A percentile compares a stretch with the other conserved stretches of the same genome.
Conservation (phyloP, 345 rosid species). For the Eucalyptus cloeziana region DNA sequence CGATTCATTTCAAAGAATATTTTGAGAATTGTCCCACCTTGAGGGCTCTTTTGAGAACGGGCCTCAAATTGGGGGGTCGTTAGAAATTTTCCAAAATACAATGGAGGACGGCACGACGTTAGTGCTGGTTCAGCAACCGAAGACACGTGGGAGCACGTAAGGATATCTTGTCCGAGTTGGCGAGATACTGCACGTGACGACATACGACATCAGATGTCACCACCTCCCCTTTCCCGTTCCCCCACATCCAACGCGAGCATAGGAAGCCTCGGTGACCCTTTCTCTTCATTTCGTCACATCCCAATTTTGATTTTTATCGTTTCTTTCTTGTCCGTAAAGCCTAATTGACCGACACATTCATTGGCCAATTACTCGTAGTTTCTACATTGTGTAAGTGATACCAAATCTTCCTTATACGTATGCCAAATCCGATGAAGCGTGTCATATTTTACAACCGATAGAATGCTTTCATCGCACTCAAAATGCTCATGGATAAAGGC, state of each 20-base stretch:
- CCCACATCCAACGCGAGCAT: too few relatives aligned
- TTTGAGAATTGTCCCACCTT: too few relatives aligned
- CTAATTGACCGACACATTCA: background rate
- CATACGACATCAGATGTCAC: background rate
- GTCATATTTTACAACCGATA: background rate
- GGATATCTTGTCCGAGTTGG: background rate
- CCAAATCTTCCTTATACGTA: too few relatives aligned
- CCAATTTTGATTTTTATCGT: background rate
- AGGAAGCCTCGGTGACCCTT: background rate
- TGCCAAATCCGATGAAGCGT: too few relatives aligned
- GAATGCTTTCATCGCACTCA: background rate
- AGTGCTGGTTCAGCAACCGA: background rate
- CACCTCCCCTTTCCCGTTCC: background rate
- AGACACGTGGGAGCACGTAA: background rate
- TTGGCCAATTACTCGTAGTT: background rate
- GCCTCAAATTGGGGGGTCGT: too few relatives aligned
- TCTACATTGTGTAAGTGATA: too few relatives aligned
- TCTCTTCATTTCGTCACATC: background rate
- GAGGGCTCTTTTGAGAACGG: too few relatives aligned
- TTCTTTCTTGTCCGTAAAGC: too few relatives aligned
- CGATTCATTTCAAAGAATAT: too few relatives aligned
- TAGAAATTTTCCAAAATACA: too few relatives aligned
- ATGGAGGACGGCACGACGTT: background rate
- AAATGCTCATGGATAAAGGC: background rate
- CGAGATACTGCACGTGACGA: background rate